Evolutionary conservation across 345 rosid species (phyloP).

Genomic region (Durio zibethinus): DNA sequence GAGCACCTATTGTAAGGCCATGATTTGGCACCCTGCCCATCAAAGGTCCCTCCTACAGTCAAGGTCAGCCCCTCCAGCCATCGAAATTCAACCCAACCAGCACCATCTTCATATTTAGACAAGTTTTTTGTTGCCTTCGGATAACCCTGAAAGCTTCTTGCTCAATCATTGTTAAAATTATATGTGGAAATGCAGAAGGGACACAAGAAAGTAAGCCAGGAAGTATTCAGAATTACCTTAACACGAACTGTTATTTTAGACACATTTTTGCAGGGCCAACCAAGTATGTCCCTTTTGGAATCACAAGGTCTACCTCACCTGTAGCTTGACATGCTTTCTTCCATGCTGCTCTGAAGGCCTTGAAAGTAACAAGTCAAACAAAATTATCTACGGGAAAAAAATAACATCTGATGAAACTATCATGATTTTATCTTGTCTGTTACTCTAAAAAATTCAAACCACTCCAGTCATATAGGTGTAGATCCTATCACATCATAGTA

Average conservation of each 20-base stretch:
- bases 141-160: constrained; percentile 30
- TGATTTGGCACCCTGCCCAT: constrained; percentile 31
- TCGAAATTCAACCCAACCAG: constrained; percentile 35
- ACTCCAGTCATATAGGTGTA: neutral
- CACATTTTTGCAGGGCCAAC: constrained; percentile 33
- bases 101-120: constrained; percentile 23
- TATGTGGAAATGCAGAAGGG: neutral
- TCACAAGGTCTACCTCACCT: constrained; percentile 27
- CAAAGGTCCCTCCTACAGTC: constrained; percentile 35
- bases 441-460: neutral
- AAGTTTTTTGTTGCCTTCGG: constrained; percentile 34
- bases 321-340: constrained; percentile 27
- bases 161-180: neutral
- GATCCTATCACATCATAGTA: neutral
- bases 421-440: neutral
- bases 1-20: constrained; percentile 37
- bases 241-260: constrained; percentile 22
- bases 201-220: neutral
- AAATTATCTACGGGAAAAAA: neutral
- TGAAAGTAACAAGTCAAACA: constrained; percentile 2
- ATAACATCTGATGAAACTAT: neutral
- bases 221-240: constrained; percentile 18
- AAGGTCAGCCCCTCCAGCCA: constrained; percentile 32
- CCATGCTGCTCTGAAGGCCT: constrained; percentile 34
- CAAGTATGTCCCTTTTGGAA: constrained; percentile 33